Base-by-base conservation (phyloP, 306 rosid species). In the Lathyrus aphaca region DNA sequence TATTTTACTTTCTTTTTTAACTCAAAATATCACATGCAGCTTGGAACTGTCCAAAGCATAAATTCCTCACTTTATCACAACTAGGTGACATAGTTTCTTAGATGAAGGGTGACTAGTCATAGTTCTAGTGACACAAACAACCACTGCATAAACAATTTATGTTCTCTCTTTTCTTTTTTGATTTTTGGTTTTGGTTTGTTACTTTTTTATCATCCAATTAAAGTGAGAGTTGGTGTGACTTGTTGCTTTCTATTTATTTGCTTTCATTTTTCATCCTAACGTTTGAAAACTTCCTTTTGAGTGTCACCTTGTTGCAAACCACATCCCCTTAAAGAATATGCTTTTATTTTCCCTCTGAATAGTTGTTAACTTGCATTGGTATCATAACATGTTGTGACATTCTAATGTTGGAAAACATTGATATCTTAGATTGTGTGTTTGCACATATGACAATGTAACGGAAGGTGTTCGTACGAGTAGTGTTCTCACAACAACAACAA, bases 21-120 rank as follows among this genome's bases (percentile, higher is more conserved):
- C 71, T 46, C 68, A 66, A 66, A 79, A 69, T 64, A 80, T 77
- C 87, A 83, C 89, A 85, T 82, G 91, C 81, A 72, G 79, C 59
- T 72, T 73, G 82, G 85, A 85, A 83, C 88, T 80, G 90, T 83
- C 84, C 63, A 84, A 94, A 87, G 95, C 91, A 82, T 21, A 88
- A 84, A 80, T 84, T 82, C 81, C 46, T 61, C 74, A 25, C 89
- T 88, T 90, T 84, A 81, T 84, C 75, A 63, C 80, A 82, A 78
- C 66, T 66, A 60, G 73, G 88, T 76, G 86, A 78, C 75, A 80
- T 84, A 29, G 74, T 50, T 81, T 79, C 79, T 76, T 51, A 62
- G 81, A 48, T 65, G 83, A 82, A 79, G 79, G 79, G 64, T 79
- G 86, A 87, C 85, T 86, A 85, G 93, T 85, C 96, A 80, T 82